Base-by-base conservation (phyloP, 129 eudicot species). In the Escallonia rubra region DNA sequence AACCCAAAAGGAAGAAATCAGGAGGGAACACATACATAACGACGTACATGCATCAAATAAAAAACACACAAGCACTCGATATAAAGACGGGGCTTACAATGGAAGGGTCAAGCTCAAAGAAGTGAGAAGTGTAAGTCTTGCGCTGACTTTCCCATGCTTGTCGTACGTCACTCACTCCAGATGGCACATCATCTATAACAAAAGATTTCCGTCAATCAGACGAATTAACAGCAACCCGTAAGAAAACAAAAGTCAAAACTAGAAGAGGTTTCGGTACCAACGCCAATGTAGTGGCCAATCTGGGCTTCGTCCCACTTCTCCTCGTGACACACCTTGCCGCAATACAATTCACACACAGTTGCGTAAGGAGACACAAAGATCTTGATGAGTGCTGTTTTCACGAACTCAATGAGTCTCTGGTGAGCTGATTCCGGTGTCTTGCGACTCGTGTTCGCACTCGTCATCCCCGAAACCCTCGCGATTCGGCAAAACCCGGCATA, bases 141-240 rank as follows among this genome's bases (percentile, higher is more conserved):
- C 89, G 85, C 68, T 59, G 92, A 78, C 90, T 94, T 73, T 89
- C 97, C 96, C 97, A 94, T 10, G 90, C 96, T 82, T 89, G 90
- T 43, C 80, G 76, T 16, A 86, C 85, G 79, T 89, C 85, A 14
- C 76, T 68, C 11, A 94, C 80, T 64, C 96, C 99, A 13, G 96
- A 80, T 49, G 95, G 63, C 4, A 70, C 87, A 34, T 72, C 93
- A 79, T 94, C 99, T 94, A 72, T 23, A 23, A 23, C 34, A 23
- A 23, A 23, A 23, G 34, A 23, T 23, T 23, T 23, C 34, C 34
- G 34, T 23, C 34, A 23, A 23, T 23, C 34, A 23, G 34, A 23
- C 34, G 34, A 23, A 23, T 0, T 23, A 23, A 23, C 34, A 23
- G 34, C 34, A 23, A 23, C 1, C 34, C 34, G 1, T n/a, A 56